Evolutionary conservation across 169 alveolate species (phyloP).

Genomic region (Sarcocystis neurona): DNA sequence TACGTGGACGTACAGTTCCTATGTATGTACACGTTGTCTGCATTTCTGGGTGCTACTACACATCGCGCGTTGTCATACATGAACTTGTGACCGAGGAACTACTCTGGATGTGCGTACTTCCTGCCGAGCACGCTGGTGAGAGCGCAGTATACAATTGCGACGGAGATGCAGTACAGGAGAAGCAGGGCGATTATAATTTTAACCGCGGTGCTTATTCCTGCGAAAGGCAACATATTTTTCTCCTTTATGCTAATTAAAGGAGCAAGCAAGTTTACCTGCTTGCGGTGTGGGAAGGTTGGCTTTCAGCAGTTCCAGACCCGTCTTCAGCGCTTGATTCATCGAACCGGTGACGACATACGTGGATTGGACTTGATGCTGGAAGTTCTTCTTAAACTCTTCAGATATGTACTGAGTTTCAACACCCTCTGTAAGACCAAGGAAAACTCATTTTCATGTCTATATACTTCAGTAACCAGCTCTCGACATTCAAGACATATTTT

Average conservation of each 20-base stretch:
- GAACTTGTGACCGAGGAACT: too few species aligned
- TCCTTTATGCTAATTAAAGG: not conserved
- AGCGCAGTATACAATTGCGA: not conserved
- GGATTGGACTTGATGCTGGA: slow-evolving; percentile 56
- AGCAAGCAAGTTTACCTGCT: not conserved
- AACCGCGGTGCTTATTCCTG: slow-evolving; percentile 6
- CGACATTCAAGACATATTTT: too few species aligned
- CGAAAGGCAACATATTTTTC: not conserved
- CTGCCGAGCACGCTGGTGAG: not conserved
- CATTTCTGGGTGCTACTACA: too few species aligned
- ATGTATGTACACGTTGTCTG: too few species aligned
- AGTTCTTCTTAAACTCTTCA: slow-evolving; percentile 45
- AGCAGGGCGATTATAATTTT: not conserved
- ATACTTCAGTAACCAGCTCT: not conserved
- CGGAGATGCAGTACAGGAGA: not conserved
- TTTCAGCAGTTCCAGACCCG: slow-evolving; percentile 49
- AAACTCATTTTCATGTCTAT: not conserved
- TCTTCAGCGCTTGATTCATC: slow-evolving; percentile 54
- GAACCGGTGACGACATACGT: slow-evolving; percentile 58
- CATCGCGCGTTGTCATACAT: too few species aligned
- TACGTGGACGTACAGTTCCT: too few species aligned
- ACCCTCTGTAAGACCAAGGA: slow-evolving; percentile 23
- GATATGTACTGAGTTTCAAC: slow-evolving; percentile 49
- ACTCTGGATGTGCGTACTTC: not conserved
- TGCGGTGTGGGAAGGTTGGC: slow-evolving; percentile 54